Evolutionary conservation across 495 filamentous ascomycete species (phyloP), one percentile per base, ranked within the genome.

Genomic region (Daldinia vernicosa): DNA sequence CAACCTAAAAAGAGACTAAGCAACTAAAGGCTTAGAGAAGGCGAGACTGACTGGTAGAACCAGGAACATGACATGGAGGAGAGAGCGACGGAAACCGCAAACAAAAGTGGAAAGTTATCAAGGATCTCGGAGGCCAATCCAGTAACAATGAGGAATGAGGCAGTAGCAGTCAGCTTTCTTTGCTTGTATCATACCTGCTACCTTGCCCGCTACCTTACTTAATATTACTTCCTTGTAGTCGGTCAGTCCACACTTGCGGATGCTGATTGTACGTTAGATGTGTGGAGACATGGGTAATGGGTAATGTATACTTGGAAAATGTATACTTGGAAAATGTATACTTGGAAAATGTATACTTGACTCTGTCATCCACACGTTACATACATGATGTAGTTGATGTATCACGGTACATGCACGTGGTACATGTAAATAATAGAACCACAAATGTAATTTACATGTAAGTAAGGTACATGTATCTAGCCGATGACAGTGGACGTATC

Each of bases 41-140:
- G 55, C 55, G 14, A 51, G 37, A 43, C 43, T 24, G 43, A 47
- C 14, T 6, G 39, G 12, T 19, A 22, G 43, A 47, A 3, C 43
- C 19, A 47, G 43, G 43, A 47, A 47, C 17, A 3, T 47, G 22
- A 14, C 43, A 24, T 47, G 43, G 43, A 47, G 17, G 43, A 58
- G 33, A 57, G 35, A 59, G 56, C 32, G 54, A 71, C 52, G 45
- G 63, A 68, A 47, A 33, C 63, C 50, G 69, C 54, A 67, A 39
- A 72, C 59, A 71, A 63, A 72, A 68, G 54, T 60, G 69, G 69
- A 39, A 72, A 72, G 69, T 27, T 55, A 64, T 64, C 69, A 72
- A 60, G 54, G 55, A 64, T 57, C 51, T 68, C 64, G 60, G 63
- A 45, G 64, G 12, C 30, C 22, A 67, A 54, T 37, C 63, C 53